Evolutionary conservation across 1,284 basidiomycete genomes (phyloP), one percentile per base, ranked within the genome.

Genomic region (Psilocybe mexicana): DNA sequence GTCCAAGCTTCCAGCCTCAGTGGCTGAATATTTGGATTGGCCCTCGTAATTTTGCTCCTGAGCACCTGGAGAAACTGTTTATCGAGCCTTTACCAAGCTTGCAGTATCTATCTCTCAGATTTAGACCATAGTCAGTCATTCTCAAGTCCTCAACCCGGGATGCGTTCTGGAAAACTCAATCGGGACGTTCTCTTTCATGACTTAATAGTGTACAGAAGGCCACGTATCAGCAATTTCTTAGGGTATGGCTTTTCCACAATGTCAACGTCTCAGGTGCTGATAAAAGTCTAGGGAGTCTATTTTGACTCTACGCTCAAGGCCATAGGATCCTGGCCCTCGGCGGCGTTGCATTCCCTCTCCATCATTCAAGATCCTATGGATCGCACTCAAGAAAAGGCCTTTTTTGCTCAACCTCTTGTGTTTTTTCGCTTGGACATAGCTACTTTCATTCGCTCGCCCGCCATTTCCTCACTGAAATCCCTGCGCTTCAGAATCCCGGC

Each of bases 181-280:
- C 3, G 4, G 6, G n/a, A 6, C n/a, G 4, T 12, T 40, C 12
- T 40, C 38, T n/a, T 53, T 23, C 12, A n/a, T 43, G 30, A 43
- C 43, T 12, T 26, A 18, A 12, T 63, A 89, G 88, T 58, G 86
- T 90, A 3, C 76, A 85, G 63, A 79, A 73, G 64, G 86, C 87
- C 3, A 86, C 80, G 3, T 90, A 90, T 67, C 81, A 83, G 62
- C 86, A 86, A 54, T 90, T 90, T 67, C 79, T 87, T 26, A 84
- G 82, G 74, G 84, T 81, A 60, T 51, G 68, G 50, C 11, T 35
- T n/a, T 46, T 14, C 12, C 43, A 28, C 10, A 36, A 18, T 33
- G 12, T 57, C 12, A 5, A 24, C 23, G 35, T 18, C 43, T 33
- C 18, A 23, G n/a, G n/a, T 40, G 4, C 38, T 40, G 10, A 40